A percentile compares a stretch with the other conserved stretches of the same genome.
These are phyloP conservation scores for Ceratocystis variospora DNA, from an alignment of 2,329 filamentous ascomycete genomes.

Conservation along the genomic window DNA sequence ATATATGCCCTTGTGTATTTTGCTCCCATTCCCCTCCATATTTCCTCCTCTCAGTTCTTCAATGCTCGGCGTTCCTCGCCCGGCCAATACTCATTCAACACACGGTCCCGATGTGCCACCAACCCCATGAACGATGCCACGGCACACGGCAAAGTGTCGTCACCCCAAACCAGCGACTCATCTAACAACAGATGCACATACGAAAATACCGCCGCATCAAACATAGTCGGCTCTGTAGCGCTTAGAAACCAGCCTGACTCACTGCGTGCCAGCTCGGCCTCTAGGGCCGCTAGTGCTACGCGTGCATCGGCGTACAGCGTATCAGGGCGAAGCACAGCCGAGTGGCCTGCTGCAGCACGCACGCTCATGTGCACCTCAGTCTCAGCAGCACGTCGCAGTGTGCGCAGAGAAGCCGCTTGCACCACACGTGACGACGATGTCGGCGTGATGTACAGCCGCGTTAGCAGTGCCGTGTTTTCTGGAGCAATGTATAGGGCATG, in stretches of 20 bases:
- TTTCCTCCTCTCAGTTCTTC: not conserved
- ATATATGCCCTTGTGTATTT: too few relatives aligned
- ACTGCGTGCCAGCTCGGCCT: slow-evolving; percentile 29
- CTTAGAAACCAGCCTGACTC: slow-evolving; percentile 38
- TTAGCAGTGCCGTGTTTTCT: slow-evolving; percentile 53
- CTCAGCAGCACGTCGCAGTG: slow-evolving; percentile 60
- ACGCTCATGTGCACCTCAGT: slow-evolving; percentile 43
- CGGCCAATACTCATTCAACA: slow-evolving; percentile 24
- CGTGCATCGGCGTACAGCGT: slow-evolving; percentile 33
- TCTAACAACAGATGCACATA: slow-evolving; percentile 74
- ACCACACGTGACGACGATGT: slow-evolving; percentile 48
- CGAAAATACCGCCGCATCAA: slow-evolving; percentile 81
- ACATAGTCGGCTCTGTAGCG: slow-evolving; percentile 46
- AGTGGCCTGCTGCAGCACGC: slow-evolving; percentile 41
- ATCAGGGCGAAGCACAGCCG: slow-evolving; percentile 24
- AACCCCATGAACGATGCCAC: slow-evolving; percentile 48
- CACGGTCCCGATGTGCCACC: slow-evolving; percentile 32
- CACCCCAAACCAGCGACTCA: slow-evolving; percentile 47
- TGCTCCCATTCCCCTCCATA: not conserved
- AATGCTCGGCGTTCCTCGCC: slow-evolving; percentile 8
- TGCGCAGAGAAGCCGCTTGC: slow-evolving; percentile 44
- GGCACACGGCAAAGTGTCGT: slow-evolving; percentile 43
- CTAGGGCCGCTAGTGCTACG: slow-evolving; percentile 35
- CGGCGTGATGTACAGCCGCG: slow-evolving; percentile 55
- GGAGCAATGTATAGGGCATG: slow-evolving; percentile 67